Evolutionary conservation across 768 basidiomycete species (phyloP).

Genomic region (Kwoniella europaea): DNA sequence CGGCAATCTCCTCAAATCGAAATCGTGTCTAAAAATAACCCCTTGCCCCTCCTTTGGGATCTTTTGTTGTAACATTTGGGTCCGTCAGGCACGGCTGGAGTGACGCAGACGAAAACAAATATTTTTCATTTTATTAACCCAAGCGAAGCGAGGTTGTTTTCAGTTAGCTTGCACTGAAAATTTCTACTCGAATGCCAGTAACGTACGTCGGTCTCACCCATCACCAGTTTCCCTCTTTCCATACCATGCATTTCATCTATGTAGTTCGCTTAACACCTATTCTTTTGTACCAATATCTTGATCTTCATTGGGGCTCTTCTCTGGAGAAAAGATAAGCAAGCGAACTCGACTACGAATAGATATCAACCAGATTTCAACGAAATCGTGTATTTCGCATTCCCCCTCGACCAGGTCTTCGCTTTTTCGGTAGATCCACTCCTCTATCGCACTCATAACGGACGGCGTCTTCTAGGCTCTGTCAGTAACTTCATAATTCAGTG

Average conservation of each 20-base stretch:
- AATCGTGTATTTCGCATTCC: no score
- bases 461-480: not conserved
- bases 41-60: no score
- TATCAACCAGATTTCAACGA: not conserved
- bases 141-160: conserved; percentile 1
- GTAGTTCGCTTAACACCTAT: not conserved
- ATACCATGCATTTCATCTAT: not conserved
- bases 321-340: conserved; percentile 1
- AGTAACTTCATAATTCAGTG: not conserved
- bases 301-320: not conserved
- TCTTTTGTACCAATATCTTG: not conserved
- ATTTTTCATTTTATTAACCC: not conserved
- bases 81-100: not conserved
- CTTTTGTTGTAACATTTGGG: not conserved
- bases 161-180: not conserved
- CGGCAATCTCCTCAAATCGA: not conserved
- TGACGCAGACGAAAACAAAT: conserved; percentile 4
- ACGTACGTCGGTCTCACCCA: no score
- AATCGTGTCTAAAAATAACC: not conserved
- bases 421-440: not conserved
- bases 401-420: no score
- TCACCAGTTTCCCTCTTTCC: no score
- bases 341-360: not conserved
- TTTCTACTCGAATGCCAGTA: not conserved
- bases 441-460: not conserved